Evolutionary conservation across 2,329 filamentous ascomycete species (phyloP).

Genomic region (Elsinoe ampelina): DNA sequence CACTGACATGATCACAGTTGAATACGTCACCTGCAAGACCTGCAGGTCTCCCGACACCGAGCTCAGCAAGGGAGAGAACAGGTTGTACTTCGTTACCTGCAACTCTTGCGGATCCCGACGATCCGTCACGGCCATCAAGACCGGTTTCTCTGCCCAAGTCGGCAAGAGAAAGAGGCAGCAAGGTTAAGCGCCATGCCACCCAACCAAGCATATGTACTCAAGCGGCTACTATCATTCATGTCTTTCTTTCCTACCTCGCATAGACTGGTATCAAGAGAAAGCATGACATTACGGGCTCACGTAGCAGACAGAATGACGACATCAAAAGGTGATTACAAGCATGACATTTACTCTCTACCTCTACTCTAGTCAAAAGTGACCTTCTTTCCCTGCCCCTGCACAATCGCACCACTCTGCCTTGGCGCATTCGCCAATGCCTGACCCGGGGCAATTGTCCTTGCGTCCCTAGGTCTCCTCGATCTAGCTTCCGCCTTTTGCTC

Average conservation of each 20-base stretch:
- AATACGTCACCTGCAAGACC: slow-evolving; percentile 99
- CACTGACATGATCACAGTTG: slow-evolving; percentile 46
- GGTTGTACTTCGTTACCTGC: slow-evolving; percentile 97
- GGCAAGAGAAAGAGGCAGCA: slow-evolving; percentile 96
- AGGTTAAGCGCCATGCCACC: slow-evolving; percentile 44
- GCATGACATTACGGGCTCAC: background rate
- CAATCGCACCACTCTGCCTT: slow-evolving; percentile 68
- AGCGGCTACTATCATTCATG: background rate
- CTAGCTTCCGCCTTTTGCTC: slow-evolving; percentile 25
- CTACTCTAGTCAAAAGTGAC: slow-evolving; percentile 56
- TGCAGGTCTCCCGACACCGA: slow-evolving; percentile 92
- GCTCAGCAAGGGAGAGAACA: slow-evolving; percentile 97
- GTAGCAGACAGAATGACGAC: background rate
- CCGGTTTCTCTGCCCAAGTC: slow-evolving; percentile 98
- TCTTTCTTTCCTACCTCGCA: background rate
- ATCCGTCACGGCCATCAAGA: slow-evolving; percentile 96
- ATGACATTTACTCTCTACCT: background rate
- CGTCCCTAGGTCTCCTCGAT: slow-evolving; percentile 34
- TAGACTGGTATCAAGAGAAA: background rate
- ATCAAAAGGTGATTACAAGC: background rate
- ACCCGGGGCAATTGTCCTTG: slow-evolving; percentile 36
- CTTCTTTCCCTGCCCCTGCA: slow-evolving; percentile 71
- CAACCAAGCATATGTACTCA: background rate
- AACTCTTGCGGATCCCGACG: slow-evolving; percentile 61
- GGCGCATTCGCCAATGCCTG: slow-evolving; percentile 39